Percentiles rank a stretch among this genome's conserved stretches.
These are phyloP conservation scores for Sarcodon sp. DNA, from an alignment of 768 basidiomycete genomes.

Conservation along the genomic window DNA sequence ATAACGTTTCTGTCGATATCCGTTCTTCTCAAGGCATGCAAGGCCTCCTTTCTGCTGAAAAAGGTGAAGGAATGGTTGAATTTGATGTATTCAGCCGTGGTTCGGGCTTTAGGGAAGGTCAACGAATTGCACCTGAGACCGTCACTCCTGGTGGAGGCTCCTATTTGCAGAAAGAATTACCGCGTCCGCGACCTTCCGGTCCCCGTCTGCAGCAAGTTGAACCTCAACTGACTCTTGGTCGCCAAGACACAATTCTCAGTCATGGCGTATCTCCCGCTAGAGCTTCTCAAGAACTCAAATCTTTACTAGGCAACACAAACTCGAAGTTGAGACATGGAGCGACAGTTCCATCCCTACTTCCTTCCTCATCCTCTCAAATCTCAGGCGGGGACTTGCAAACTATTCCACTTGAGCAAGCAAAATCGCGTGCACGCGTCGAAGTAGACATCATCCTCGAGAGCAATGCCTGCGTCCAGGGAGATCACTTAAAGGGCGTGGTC, in stretches of 20 bases:
- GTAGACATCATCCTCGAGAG: conserved; percentile 72
- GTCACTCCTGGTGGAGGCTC: conserved; percentile 19
- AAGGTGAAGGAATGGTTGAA: conserved; percentile 33
- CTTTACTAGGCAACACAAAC: conserved; percentile 48
- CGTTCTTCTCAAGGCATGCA: conserved; percentile 23
- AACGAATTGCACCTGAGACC: conserved; percentile 20
- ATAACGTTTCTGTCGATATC: not conserved
- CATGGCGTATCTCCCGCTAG: conserved; percentile 32
- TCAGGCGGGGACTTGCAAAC: conserved; percentile 3
- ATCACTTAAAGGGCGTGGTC: conserved; percentile 54
- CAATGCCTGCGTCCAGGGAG: conserved; percentile 71
- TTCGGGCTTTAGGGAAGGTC: conserved; percentile 27
- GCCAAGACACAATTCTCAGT: conserved; percentile 41
- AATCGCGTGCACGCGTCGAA: conserved; percentile 62
- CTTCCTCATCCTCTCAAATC: not conserved
- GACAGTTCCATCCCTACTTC: conserved; percentile 23
- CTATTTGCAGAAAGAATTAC: not conserved
- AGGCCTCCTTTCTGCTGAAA: conserved; percentile 33
- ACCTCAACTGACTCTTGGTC: conserved; percentile 16
- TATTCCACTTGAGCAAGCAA: conserved; percentile 58
- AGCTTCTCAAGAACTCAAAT: conserved; percentile 43
- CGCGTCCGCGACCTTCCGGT: not conserved
- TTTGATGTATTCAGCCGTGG: conserved; percentile 23
- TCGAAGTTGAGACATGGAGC: conserved; percentile 44
- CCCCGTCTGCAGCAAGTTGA: conserved; percentile 1